Evolutionary conservation across 2,329 filamentous ascomycete species (phyloP), one percentile per base, ranked within the genome.

Genomic region (Westerdykella ornata): DNA sequence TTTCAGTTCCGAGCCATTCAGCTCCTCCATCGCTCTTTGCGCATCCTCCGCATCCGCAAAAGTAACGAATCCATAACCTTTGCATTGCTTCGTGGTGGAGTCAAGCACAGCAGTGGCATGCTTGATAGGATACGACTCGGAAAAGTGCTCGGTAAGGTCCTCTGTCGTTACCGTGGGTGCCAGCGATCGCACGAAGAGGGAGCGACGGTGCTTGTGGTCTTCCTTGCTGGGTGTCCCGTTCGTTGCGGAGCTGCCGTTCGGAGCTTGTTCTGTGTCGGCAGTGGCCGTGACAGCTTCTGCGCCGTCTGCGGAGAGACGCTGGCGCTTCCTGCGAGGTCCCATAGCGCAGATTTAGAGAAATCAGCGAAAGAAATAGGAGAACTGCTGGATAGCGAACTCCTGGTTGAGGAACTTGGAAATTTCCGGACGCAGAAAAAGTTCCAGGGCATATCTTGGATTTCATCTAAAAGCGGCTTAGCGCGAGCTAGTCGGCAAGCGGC

Each of bases 1-100:
- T 37, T 88, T 79, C 54, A 95, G 78, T 18, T 80, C 70, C 35
- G 84, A 75, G 47, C 86, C 85, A 65, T 95, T 80, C 59, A 96
- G 78, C 63, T 94, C 84, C 43, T 83, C 78, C 60, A 85, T 78
- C 14, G 92, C 94, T 49, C 82, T 78, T 50, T 82, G 72, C 11
- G 90, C 89, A 71, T 98, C 92, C 51, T 96, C 89, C 20, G 85
- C 78, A 62, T 98, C 92, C 54, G 89, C 87, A 58, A 98, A 92
- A 2, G 92, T 97, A 43, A 98, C 90, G 67, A 98, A 98, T 39
- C 92, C 92, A 66, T 88, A 98, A 14, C 92, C 90, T 61, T 87
- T 84, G 12, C 88, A 96, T 53, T 82, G 73, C 60, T 95, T 95
- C 2, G 89, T 94, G 50, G 81, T 75, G 13, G 85, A 81, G 63